phyloP scores from a whole-genome alignment of 495 filamentous ascomycete species.

The Penicilliopsis zonata region DNA sequence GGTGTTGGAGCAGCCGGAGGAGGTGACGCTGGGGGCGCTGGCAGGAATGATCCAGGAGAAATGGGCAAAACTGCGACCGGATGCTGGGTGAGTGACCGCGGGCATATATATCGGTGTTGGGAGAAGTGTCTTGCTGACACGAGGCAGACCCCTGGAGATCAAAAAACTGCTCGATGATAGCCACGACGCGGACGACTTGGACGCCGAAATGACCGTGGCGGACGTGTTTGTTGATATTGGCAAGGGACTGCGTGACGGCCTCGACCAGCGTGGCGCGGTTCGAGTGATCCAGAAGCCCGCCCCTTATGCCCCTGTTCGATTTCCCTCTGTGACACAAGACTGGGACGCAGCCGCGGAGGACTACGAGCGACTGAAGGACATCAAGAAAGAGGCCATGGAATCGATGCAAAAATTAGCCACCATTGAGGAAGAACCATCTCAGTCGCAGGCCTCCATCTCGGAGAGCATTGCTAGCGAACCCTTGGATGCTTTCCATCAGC shows the following conservation, averaged over 20 bases:
- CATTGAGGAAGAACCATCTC: slow-evolving; percentile 6
- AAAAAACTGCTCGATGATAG: slow-evolving; percentile 26
- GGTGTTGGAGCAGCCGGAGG: slow-evolving; percentile 17
- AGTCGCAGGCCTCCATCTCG: neutral
- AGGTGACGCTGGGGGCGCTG: slow-evolving; percentile 17
- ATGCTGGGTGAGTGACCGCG: slow-evolving; percentile 16
- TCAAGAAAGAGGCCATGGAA: slow-evolving; percentile 6
- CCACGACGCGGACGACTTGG: slow-evolving; percentile 18
- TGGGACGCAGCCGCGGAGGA: slow-evolving; percentile 15
- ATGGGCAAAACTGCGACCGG: slow-evolving; percentile 22
- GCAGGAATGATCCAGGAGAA: slow-evolving; percentile 21
- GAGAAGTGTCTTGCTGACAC: neutral
- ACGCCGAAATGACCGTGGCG: slow-evolving; percentile 21
- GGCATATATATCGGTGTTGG: neutral
- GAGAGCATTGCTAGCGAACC: neutral
- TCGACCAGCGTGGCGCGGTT: slow-evolving; percentile 24
- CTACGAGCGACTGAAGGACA: slow-evolving; percentile 5
- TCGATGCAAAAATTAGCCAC: slow-evolving; percentile 4
- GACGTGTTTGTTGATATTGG: slow-evolving; percentile 29
- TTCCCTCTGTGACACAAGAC: slow-evolving; percentile 22
- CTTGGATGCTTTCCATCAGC: neutral
- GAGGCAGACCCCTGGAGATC: slow-evolving; percentile 21
- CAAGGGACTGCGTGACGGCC: slow-evolving; percentile 17
- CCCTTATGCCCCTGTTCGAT: slow-evolving; percentile 11
- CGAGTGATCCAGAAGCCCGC: slow-evolving; percentile 21